Base-by-base conservation (phyloP, 148 eudicot species). In the Rhododendron ferrugineum region DNA sequence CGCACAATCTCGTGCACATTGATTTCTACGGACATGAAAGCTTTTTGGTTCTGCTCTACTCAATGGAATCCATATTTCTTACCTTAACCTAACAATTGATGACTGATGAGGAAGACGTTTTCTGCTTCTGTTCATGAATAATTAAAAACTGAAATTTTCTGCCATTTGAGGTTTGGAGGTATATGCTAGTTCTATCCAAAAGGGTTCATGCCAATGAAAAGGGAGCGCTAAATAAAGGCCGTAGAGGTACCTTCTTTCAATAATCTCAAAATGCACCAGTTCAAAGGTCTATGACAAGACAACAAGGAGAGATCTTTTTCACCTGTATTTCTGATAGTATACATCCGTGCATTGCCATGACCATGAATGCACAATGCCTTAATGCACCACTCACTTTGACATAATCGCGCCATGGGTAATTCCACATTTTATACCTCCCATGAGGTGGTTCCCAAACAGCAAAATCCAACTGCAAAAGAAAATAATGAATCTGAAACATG, bases 311-410 rank as follows among this genome's bases (percentile, higher is more conserved):
- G 44, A 40, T n/a, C 46, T 23, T 62, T n/a, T 15, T 68, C 82
- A 92, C 94, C 94, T 92, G 96, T 84, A 93, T 92, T 89, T 93
- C 94, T 42, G 96, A 89, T 81, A 93, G 94, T 86, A 93, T 91
- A 86, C 94, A 87, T 22, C 96, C 94, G 54, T 93, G 96, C 96
- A 93, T 91, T 46, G 96, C 96, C 96, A 93, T 93, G 84, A 93
- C 90, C 94, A 91, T 93, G 82, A 92, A 92, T 20, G 96, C 94
- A 84, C 94, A 92, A 89, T 93, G 96, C 85, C 96, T 89, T 40
- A 93, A 77, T 23, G 94, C 94, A 47, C 96, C 96, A 78, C 96
- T 92, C 79, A 92, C 91, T 89, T 88, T 93, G 66, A 93, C 92
- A 78, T 85, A 93, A 18, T 80, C 88, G 30, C 89, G 83, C 96